Evolutionary conservation across 495 filamentous ascomycete species (phyloP).

Genomic region (Pyrenopolyporus hunteri): DNA sequence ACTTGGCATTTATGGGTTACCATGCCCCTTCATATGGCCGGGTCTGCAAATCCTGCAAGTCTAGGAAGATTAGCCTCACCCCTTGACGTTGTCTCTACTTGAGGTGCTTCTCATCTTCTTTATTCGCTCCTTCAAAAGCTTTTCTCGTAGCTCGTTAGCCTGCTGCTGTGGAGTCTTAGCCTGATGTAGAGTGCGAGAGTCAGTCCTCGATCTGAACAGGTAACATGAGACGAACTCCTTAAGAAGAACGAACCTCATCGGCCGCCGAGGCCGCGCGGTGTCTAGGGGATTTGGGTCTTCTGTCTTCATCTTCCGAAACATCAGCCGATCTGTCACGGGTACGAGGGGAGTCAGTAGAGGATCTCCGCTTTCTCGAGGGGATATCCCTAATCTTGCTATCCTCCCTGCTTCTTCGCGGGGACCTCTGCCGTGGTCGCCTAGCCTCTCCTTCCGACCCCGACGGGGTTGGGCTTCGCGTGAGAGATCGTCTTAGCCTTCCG

Average conservation of each 20-base stretch:
- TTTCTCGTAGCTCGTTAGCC: constrained; percentile 67
- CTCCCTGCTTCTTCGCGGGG: constrained; percentile 26
- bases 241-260: constrained; percentile 52
- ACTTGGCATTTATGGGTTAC: constrained; percentile 7
- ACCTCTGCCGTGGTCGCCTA: constrained; percentile 33
- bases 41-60: constrained; percentile 36
- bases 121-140: constrained; percentile 69
- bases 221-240: constrained; percentile 32
- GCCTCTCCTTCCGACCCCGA: constrained; percentile 45
- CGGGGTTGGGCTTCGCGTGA: constrained; percentile 49
- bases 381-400: constrained; percentile 38
- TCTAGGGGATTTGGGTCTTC: constrained; percentile 48
- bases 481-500: constrained; percentile 51
- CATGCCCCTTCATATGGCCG: constrained; percentile 8
- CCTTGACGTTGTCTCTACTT: constrained; percentile 49
- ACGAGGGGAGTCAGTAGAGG: constrained; percentile 45
- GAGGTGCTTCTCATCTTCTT: constrained; percentile 66
- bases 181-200: constrained; percentile 41
- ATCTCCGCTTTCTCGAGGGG: constrained; percentile 51
- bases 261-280: constrained; percentile 38
- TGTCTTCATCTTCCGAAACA: constrained; percentile 64
- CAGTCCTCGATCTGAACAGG: constrained; percentile 33
- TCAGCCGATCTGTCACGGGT: constrained; percentile 63
- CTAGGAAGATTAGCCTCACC: constrained; percentile 54
- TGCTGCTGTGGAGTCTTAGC: constrained; percentile 50